Base-by-base conservation (phyloP, 1,139 yeast species). In the Candida glucosophila region DNA sequence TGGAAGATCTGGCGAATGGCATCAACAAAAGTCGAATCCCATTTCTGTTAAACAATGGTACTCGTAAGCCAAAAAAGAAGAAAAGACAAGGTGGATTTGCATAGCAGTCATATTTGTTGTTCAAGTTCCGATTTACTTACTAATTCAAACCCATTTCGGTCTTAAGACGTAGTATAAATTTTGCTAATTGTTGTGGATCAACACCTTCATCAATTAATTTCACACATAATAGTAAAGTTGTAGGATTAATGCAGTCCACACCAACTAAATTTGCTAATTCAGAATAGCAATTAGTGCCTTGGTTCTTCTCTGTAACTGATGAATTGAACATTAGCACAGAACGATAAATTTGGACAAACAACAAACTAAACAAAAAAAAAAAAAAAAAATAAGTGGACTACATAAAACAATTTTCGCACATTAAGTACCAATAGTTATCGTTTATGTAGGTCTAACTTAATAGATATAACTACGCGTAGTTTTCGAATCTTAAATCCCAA, bases 401-500 rank as follows among this genome's bases (percentile, higher is more conserved):
- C 18, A 16, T 8, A 16, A 16, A 16, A n/a, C 8, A 16, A n/a
- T 8, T 16, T 8, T 16, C 18, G n/a, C 18, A 8, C 8, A 16
- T 16, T 8, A 16, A 16, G 8, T 16, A 8, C 18, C 8, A n/a
- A 16, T n/a, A 16, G 8, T 8, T 16, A 16, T 16, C 8, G n/a
- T 16, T 16, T 8, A 16, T 16, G n/a, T n/a, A 16, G 9, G n/a
- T 16, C 8, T 8, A 10, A 12, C 18, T 44, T 45, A 26, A 61
- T 59, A 15, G 64, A 43, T 26, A 70, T 70, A 38, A n/a, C n/a
- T n/a, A n/a, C n/a, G n/a, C n/a, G n/a, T 63, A 69, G 23, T 53
- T 60, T 46, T 81, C 90, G 43, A 90, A 90, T 55, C 98, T 74
- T 49, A 90, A 68, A 52, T 90, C 97, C 98, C 98, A 90, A 42